Base-by-base conservation (phyloP, 495 filamentous ascomycete species). In the Aspergillus sparsus region DNA sequence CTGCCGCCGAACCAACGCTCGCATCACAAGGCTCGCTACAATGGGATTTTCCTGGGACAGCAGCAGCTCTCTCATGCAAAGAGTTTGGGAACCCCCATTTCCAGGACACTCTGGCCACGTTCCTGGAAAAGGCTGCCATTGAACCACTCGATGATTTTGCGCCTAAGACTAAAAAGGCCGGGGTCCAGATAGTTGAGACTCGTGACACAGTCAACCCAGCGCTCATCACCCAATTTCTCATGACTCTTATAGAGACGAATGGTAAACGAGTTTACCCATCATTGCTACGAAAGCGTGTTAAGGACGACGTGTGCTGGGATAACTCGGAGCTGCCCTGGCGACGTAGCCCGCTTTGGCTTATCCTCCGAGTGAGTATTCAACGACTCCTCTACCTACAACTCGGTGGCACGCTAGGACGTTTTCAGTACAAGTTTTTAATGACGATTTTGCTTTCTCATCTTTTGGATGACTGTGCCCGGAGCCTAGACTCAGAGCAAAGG, bases 401-500 rank as follows among this genome's bases (percentile, higher is more conserved):
- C 5, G 85, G 84, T 2, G 65, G 51, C 8, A 73, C 77, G 5
- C 11, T 61, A 5, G 86, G 84, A 0, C 74, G 75, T n/a, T 50
- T 80, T 2, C 67, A 74, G 6, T 89, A 88, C 77, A 89, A 89
- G 59, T 69, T 80, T 42, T 65, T 88, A 2, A 75, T 85, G 4
- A 78, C 74, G 51, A 27, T 74, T 21, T 13, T 82, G 1, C 58
- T 86, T 6, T 62, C 77, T 3, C 57, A 72, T 0, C 60, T 87
- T 13, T 62, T 86, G 5, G 64, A 69, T 3, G 76, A 80, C 6
- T 71, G 55, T 32, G 45, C 66, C 4, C 60, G 1, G 27, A 31
- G n/a, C 16, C 46, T 81, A 0, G 46, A 47, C 15, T 65, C 66
- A 7, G 77, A 80, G 11, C 39, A 65, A 32, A 47, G 65, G 1